Percentiles rank a stretch among this genome's conserved stretches.
phyloP scores from a whole-genome alignment of 139 green algal genomes.

The Edaphochlamys debaryana region DNA sequence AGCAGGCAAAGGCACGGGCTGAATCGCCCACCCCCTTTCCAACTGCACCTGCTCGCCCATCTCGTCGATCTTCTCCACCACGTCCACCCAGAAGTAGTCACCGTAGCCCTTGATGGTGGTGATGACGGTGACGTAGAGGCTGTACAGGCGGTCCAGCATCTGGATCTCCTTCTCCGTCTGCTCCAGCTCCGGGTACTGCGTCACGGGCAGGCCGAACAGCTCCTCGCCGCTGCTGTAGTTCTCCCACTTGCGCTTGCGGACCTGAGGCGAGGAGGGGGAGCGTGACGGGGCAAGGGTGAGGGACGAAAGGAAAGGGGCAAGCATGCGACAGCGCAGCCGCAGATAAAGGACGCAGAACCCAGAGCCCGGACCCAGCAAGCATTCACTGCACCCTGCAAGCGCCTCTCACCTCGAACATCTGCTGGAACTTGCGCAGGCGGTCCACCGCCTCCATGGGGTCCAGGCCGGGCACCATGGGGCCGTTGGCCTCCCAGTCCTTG shows the following conservation, averaged over 20 bases:
- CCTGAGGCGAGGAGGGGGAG: conserved; percentile 47
- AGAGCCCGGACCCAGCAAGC: too few relatives aligned
- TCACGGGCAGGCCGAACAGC: conserved; percentile 92
- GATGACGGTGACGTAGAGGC: conserved; percentile 92
- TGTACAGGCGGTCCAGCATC: conserved; percentile 87
- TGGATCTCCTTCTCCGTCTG: conserved; percentile 88
- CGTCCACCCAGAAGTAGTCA: conserved; percentile 91
- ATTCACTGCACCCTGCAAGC: too few relatives aligned
- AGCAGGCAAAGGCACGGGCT: too few relatives aligned
- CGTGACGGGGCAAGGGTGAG: too few relatives aligned
- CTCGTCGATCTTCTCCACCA: conserved; percentile 89
- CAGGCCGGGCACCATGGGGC: conserved; percentile 89
- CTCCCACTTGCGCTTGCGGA: conserved; percentile 94
- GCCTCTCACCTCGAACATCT: conserved; percentile 85
- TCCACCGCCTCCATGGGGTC: conserved; percentile 91
- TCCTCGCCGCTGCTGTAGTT: conserved; percentile 89
- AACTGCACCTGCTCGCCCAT: conserved; percentile 82
- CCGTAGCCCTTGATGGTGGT: conserved; percentile 89
- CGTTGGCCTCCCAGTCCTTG: conserved; percentile 85
- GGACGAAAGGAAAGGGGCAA: too few relatives aligned
- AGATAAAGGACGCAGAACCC: too few relatives aligned
- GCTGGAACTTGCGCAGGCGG: conserved; percentile 92
- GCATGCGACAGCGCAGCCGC: too few relatives aligned
- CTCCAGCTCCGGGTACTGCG: conserved; percentile 90
- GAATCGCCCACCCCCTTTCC: too few relatives aligned